These are phyloP conservation scores for Penicillium freii DNA, from an alignment of 2,329 filamentous ascomycete genomes.

Conservation along the genomic window DNA sequence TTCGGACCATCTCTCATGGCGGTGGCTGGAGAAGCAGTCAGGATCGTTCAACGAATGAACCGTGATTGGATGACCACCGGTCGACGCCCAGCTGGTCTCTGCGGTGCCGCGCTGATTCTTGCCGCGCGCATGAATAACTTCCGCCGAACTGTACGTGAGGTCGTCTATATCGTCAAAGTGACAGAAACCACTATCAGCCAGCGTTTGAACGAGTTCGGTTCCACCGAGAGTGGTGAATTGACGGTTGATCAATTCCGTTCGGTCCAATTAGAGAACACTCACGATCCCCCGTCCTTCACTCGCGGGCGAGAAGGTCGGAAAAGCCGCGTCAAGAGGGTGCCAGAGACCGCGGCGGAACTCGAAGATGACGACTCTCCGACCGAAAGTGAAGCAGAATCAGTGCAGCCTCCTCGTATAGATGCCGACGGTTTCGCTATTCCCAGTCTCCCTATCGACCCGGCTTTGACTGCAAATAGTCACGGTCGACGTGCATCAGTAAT, in stretches of 20 bases:
- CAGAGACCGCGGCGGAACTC: constrained; percentile 42
- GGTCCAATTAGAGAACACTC: constrained; percentile 59
- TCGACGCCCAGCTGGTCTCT: constrained; percentile 87
- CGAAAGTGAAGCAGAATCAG: constrained; percentile 18
- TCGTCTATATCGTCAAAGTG: constrained; percentile 98
- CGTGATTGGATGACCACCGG: constrained; percentile 97
- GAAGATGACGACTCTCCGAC: constrained; percentile 46
- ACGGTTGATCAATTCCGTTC: constrained; percentile 78
- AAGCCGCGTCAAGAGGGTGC: constrained; percentile 41
- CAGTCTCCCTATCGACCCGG: constrained; percentile 47
- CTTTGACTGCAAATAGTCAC: constrained; percentile 29
- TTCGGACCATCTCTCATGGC: constrained; percentile 78
- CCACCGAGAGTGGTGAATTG: constrained; percentile 77
- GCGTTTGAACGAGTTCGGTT: constrained; percentile 86
- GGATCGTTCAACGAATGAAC: constrained; percentile 88
- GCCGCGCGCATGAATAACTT: constrained; percentile 99
- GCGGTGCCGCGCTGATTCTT: constrained; percentile 89
- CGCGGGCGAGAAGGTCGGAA: constrained; percentile 56
- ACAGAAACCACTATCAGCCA: constrained; percentile 90
- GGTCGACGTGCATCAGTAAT: constrained; percentile 20
- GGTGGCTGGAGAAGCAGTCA: constrained; percentile 83
- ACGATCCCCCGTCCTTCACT: constrained; percentile 80
- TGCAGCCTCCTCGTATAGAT: constrained; percentile 51
- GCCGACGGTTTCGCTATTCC: constrained; percentile 69
- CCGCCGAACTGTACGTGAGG: constrained; percentile 83